Percentiles rank a stretch among this genome's conserved stretches.
Conservation (phyloP, 306 rosid genomes). For the Glycine tomentella region DNA sequence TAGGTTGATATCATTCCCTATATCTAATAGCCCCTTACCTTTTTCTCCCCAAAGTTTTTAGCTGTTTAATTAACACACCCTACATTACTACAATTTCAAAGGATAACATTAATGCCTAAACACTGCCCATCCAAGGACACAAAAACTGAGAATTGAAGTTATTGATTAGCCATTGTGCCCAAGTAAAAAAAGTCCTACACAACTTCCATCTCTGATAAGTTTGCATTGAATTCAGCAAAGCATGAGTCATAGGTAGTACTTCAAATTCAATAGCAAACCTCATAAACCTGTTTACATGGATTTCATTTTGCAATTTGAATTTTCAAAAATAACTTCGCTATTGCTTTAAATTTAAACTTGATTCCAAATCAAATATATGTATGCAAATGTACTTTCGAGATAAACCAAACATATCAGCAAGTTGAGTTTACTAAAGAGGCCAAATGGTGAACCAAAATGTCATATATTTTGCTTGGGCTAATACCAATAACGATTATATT, state of each 20-base stretch:
- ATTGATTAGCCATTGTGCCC: not conserved
- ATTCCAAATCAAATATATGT: too few relatives aligned
- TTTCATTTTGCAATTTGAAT: too few relatives aligned
- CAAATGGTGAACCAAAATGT: too few relatives aligned
- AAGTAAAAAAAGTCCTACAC: not conserved
- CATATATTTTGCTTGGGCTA: too few relatives aligned
- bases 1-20: slow-evolving; percentile 80
- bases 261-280: slow-evolving; percentile 26
- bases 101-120: slow-evolving; percentile 41
- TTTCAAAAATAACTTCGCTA: too few relatives aligned
- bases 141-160: not conserved
- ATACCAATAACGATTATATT: too few relatives aligned
- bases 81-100: slow-evolving; percentile 49
- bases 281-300: not conserved
- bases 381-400: too few relatives aligned
- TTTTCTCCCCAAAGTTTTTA: slow-evolving; percentile 47
- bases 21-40: slow-evolving; percentile 46
- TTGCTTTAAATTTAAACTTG: too few relatives aligned
- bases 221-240: too few relatives aligned
- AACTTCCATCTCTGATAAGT: not conserved
- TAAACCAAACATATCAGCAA: too few relatives aligned
- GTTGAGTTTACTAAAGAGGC: too few relatives aligned
- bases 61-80: slow-evolving; percentile 36
- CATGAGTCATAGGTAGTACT: not conserved
- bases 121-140: slow-evolving; percentile 29